Evolutionary conservation across 768 basidiomycete genomes (phyloP), one percentile per base, ranked within the genome.

Genomic region (Stropharia rugosoannulata): DNA sequence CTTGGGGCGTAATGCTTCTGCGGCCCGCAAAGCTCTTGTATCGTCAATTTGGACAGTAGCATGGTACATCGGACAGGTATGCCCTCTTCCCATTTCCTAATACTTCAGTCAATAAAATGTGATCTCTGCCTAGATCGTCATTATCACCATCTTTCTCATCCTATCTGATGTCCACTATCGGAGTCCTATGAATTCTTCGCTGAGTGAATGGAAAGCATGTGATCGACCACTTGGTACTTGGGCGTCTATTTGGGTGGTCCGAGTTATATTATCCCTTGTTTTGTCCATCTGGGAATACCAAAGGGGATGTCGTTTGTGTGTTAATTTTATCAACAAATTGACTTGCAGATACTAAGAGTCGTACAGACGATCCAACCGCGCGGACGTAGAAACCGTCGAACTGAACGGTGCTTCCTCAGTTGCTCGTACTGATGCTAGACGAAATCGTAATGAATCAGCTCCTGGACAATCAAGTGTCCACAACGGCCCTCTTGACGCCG

Each of bases 181-280:
- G 59, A 86, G 82, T 59, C 81, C 80, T 2, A 73, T 68, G 0
- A 45, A 73, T 37, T 65, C 68, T 2, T 58, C 54, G 3, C 51
- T 72, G 39, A 78, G 75, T 46, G 87, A 90, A 70, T 87, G 87
- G 76, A 61, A 70, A 22, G 84, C 85, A 0, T 90, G 88, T 59
- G 75, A 75, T 42, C 77, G 82, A 15, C 87, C 88, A 7, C 67
- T 90, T 22, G 88, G 89, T 5, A 70, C 75, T 2, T 90, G 87
- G 88, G 80, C 85, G 49, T 74, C 77, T 36, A 70, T 90, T 4
- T 90, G 88, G 88, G 66, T 85, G 22, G 71, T 77, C 16, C 75
- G 85, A 49, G 80, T 80, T 1, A 64, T 74, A 10, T 62, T 87
- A 36, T 80, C 82, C 8, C 72, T 76, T 37, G 61, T 64, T 25